phyloP scores from a whole-genome alignment of 2,329 filamentous ascomycete species.

The Calcarisporium arbuscula region DNA sequence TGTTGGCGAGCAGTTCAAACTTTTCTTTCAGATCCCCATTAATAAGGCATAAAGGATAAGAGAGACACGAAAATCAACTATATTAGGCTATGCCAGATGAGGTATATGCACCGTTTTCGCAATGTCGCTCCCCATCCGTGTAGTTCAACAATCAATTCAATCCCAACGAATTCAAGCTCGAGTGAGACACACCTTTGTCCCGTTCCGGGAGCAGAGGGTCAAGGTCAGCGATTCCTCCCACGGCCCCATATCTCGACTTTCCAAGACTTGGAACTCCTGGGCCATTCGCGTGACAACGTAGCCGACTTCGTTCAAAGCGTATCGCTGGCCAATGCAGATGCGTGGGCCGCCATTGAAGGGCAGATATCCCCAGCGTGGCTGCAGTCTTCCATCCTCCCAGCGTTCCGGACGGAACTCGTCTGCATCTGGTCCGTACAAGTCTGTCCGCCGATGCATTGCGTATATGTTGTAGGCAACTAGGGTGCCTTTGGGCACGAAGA shows the following conservation, averaged over 20 bases:
- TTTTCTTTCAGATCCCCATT: no score
- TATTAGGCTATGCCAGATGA: no score
- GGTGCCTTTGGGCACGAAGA: conserved; percentile 42
- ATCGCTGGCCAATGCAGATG: conserved; percentile 28
- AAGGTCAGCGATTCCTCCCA: conserved; percentile 14
- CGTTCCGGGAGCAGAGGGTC: conserved; percentile 13
- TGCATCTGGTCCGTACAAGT: conserved; percentile 32
- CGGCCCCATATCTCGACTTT: conserved; percentile 12
- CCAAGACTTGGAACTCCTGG: conserved; percentile 21
- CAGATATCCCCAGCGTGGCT: conserved; percentile 34
- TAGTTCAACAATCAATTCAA: no score
- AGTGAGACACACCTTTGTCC: conserved; percentile 13
- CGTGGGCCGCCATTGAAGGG: conserved; percentile 41
- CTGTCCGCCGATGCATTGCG: conserved; percentile 29
- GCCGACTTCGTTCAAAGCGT: conserved; percentile 16
- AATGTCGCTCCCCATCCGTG: no score
- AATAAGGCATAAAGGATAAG: no score
- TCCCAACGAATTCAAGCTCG: no score
- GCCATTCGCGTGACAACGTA: conserved; percentile 20
- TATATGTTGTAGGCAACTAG: conserved; percentile 34
- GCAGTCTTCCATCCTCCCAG: conserved; percentile 24
- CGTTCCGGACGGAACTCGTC: conserved; percentile 34
- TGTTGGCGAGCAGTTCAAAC: no score
- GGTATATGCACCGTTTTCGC: no score
- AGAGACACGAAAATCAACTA: no score